Evolutionary conservation across 352 stramenopile genomes (phyloP).

Genomic region (Globisporangium megalacanthum): DNA sequence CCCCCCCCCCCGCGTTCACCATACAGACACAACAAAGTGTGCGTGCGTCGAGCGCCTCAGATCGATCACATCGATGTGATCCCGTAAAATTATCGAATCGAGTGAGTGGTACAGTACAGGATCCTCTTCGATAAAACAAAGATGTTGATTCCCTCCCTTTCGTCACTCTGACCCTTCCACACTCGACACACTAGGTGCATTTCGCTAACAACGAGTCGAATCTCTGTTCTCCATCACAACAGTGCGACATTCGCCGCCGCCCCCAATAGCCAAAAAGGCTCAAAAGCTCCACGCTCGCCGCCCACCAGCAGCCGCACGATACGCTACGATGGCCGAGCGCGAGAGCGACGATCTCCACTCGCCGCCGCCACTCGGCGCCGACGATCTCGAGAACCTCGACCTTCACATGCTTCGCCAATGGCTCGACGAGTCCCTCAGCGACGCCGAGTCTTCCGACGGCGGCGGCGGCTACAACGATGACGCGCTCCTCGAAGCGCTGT

Average conservation of each 20-base stretch:
- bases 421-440: constrained; percentile 14
- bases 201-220: no score
- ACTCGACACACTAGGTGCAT: background rate
- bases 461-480: constrained; percentile 4
- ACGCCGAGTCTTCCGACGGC: constrained; percentile 8
- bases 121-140: background rate
- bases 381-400: constrained; percentile 12
- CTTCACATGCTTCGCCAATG: constrained; percentile 14
- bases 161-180: constrained; percentile 1
- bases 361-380: background rate
- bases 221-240: background rate
- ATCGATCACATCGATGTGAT: background rate
- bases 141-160: background rate
- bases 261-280: background rate
- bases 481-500: constrained; percentile 5
- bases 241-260: background rate
- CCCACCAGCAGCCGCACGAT: background rate
- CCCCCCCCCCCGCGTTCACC: no score
- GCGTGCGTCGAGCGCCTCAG: no score
- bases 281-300: background rate
- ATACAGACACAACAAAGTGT: no score
- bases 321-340: constrained; percentile 1
- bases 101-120: no score
- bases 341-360: background rate
- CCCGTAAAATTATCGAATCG: no score